phyloP scores from a whole-genome alignment of 768 basidiomycete species.

The Pholiota conissans region DNA sequence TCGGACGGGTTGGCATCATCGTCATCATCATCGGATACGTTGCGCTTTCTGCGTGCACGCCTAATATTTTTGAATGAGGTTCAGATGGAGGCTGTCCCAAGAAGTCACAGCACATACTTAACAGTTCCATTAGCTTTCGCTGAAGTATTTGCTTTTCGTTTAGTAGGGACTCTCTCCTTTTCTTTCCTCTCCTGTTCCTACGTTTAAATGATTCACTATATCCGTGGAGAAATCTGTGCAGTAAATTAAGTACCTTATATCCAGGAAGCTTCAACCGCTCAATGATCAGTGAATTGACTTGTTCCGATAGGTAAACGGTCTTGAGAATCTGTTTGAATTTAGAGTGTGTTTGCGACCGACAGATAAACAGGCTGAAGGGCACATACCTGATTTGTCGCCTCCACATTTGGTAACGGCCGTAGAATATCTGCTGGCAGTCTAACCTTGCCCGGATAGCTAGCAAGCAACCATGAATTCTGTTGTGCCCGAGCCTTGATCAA shows the following conservation, averaged over 20 bases:
- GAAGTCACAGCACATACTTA: conserved; percentile 36
- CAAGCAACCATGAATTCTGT: conserved; percentile 69
- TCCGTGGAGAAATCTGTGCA: no score
- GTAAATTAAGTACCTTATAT: conserved; percentile 32
- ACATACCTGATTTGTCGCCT: conserved; percentile 62
- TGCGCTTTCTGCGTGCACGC: conserved; percentile 34
- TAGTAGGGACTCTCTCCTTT: conserved; percentile 48
- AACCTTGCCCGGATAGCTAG: conserved; percentile 79
- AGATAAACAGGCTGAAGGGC: neutral
- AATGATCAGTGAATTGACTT: conserved; percentile 56
- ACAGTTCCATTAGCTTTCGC: conserved; percentile 46
- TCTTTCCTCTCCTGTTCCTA: conserved; percentile 39
- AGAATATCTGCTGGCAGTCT: conserved; percentile 84
- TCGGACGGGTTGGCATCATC: conserved; percentile 30
- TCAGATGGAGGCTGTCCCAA: conserved; percentile 9
- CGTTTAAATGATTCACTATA: no score
- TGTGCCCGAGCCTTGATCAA: conserved; percentile 74
- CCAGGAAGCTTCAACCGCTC: conserved; percentile 41
- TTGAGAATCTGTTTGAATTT: conserved; percentile 53
- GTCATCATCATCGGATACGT: conserved; percentile 36
- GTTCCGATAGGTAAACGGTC: conserved; percentile 66
- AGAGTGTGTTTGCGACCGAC: neutral
- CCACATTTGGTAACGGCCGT: conserved; percentile 62
- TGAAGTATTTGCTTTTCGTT: conserved; percentile 49
- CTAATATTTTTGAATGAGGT: conserved; percentile 19